A percentile compares a stretch with the other conserved stretches of the same genome.
Evolutionary conservation across 1,139 yeast genomes (phyloP).

Genomic region (Candida sp.): DNA sequence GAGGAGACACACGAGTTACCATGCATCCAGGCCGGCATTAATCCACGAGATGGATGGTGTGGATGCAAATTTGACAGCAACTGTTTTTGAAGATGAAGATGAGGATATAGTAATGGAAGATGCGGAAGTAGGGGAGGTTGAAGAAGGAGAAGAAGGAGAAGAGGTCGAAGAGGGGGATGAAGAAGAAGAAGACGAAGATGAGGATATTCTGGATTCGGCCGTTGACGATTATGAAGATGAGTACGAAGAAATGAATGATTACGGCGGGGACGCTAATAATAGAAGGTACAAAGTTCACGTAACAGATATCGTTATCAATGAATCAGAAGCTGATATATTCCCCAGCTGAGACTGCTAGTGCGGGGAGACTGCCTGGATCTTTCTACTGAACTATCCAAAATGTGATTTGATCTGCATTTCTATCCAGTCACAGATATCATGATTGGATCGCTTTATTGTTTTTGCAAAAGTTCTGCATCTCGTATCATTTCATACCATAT

Average conservation of each 20-base stretch:
- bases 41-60: constrained; percentile 8
- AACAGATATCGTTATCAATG: constrained; percentile 49
- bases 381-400: too few species aligned
- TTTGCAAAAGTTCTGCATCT: too few species aligned
- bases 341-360: constrained; percentile 13
- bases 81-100: constrained; percentile 7
- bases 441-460: too few species aligned
- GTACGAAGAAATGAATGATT: constrained; percentile 18
- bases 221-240: constrained; percentile 19
- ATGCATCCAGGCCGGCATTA: constrained; percentile 24
- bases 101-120: constrained; percentile 8
- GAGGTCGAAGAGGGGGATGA: constrained; percentile 14
- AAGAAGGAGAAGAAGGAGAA: constrained; percentile 12
- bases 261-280: constrained; percentile 22
- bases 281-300: constrained; percentile 45
- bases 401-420: too few species aligned
- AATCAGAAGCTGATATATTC: constrained; percentile 26
- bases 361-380: too few species aligned
- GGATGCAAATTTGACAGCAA: constrained; percentile 5
- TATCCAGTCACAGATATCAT: too few species aligned
- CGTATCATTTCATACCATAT: too few species aligned
- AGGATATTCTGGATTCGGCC: constrained; percentile 4
- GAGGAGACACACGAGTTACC: constrained; percentile 35
- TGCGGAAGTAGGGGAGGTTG: background rate
- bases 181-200: constrained; percentile 14